Evolutionary conservation across 352 stramenopile genomes (phyloP).

Genomic region (Phytophthora boehmeriae): DNA sequence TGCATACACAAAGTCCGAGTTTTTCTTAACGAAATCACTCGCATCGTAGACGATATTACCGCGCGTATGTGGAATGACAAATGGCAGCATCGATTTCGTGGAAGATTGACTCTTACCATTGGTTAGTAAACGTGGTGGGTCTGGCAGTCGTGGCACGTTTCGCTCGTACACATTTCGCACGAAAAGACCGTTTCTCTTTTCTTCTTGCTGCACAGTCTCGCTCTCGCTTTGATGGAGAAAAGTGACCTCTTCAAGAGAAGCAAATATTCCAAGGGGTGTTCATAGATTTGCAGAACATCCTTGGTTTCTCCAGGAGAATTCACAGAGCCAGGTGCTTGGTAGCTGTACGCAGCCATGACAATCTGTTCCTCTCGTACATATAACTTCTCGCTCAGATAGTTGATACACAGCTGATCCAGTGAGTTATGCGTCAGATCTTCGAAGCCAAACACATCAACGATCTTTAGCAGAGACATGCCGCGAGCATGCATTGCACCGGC

Average conservation of each 20-base stretch:
- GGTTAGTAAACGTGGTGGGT: constrained; percentile 24
- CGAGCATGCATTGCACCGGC: neutral
- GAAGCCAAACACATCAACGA: constrained; percentile 81
- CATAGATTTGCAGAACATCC: constrained; percentile 48
- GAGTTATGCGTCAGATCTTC: constrained; percentile 74
- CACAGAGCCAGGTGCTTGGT: neutral
- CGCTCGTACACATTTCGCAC: constrained; percentile 69
- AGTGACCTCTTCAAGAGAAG: constrained; percentile 72
- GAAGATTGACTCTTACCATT: constrained; percentile 9
- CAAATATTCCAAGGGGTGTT: constrained; percentile 66
- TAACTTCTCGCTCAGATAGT: constrained; percentile 85
- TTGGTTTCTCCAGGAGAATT: constrained; percentile 8
- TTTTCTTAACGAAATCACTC: constrained; percentile 72
- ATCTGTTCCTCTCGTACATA: constrained; percentile 51
- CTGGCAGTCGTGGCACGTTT: constrained; percentile 34
- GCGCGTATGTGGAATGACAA: constrained; percentile 58
- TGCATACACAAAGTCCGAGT: constrained; percentile 60
- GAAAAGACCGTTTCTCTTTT: constrained; percentile 73
- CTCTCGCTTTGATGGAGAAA: constrained; percentile 66
- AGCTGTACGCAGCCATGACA: constrained; percentile 16
- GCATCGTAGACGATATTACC: constrained; percentile 61
- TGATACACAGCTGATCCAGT: constrained; percentile 82
- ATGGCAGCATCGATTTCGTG: constrained; percentile 32
- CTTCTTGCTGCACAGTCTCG: constrained; percentile 43
- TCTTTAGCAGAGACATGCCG: constrained; percentile 36